Evolutionary conservation across 805 yeast species (phyloP).

Genomic region (Metschnikowia proteae): DNA sequence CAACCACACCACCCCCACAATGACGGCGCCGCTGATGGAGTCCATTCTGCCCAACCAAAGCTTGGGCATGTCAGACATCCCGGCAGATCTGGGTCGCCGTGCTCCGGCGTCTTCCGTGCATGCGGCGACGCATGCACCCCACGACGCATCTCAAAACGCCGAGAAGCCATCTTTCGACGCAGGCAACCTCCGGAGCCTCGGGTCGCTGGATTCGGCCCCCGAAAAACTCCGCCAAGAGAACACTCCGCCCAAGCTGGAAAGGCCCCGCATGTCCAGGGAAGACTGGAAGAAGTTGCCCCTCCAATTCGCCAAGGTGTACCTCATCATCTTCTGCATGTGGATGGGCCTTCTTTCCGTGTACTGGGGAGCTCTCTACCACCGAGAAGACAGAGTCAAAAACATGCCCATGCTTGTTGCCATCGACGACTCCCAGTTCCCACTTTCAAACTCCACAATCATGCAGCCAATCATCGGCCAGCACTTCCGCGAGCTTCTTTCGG

Average conservation of each 20-base stretch:
- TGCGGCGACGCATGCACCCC: neutral
- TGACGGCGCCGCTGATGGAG: neutral
- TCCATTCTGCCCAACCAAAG: slow-evolving; percentile 5
- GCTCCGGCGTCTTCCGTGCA: neutral
- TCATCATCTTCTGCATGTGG: slow-evolving; percentile 21
- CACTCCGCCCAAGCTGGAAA: neutral
- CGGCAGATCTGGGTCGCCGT: too few species aligned
- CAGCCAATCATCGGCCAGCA: slow-evolving; percentile 20
- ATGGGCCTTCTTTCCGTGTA: slow-evolving; percentile 35
- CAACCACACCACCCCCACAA: neutral
- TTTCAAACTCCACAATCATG: slow-evolving; percentile 19
- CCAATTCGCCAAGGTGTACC: slow-evolving; percentile 18
- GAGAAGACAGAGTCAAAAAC: slow-evolving; percentile 29
- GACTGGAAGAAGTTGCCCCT: slow-evolving; percentile 13
- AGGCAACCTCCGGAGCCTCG: neutral
- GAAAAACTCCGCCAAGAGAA: neutral
- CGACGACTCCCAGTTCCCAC: slow-evolving; percentile 23
- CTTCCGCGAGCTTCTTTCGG: slow-evolving; percentile 18
- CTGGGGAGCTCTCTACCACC: slow-evolving; percentile 38
- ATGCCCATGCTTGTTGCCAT: slow-evolving; percentile 36
- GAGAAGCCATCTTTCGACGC: neutral
- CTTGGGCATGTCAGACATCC: neutral
- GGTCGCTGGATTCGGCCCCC: neutral
- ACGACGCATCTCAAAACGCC: neutral
- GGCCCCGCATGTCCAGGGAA: slow-evolving; percentile 8